Base-by-base conservation (phyloP, 352 stramenopile genomes). In the Globisporangium irregulare region DNA sequence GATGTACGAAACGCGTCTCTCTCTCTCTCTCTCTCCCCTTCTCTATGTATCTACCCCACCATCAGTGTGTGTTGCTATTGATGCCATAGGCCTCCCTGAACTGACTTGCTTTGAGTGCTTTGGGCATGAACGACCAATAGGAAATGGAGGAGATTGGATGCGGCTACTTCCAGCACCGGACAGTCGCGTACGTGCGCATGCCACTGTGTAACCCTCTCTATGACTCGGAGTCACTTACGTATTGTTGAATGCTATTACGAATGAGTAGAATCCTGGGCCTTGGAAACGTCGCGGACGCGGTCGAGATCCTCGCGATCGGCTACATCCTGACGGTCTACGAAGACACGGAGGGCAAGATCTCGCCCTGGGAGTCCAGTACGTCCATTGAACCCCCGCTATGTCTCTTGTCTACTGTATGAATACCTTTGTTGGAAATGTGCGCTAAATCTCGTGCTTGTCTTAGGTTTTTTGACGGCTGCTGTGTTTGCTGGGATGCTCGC, bases 401-500 rank as follows among this genome's bases (percentile, higher is more conserved):
- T 22, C 41, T 50, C 9, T 22, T 50, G 41, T 20, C 4, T 22
- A 22, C 41, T 50, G 4, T 22, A 50, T 10, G 15, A 22, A 1
- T 4, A 0, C 22, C 18, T 41, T 15, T 9, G 24, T 24, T 25
- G 14, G 24, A 14, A 6, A 24, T 46, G 6, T 46, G 29, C 50
- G 36, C 59, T 76, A 15, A 51, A 51, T 14, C 14, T 50, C 41
- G 6, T 50, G 15, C 15, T 20, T 50, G 41, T n/a, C n/a, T 41
- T 53, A 95, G 87, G 90, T 69, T 74, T 93, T 29, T 62, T 98
- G 32, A 97, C 90, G 1, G 87, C 90, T 15, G 87, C 92, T 12
- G 89, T 98, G 14, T 98, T 97, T 67, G 86, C 79, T 14, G 92
- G 92, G 8, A 98, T 98, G 92, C 76, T 98, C 18, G 66, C 73